Base-by-base conservation (phyloP, 1,284 basidiomycete species). In the Cronartium quercuum region DNA sequence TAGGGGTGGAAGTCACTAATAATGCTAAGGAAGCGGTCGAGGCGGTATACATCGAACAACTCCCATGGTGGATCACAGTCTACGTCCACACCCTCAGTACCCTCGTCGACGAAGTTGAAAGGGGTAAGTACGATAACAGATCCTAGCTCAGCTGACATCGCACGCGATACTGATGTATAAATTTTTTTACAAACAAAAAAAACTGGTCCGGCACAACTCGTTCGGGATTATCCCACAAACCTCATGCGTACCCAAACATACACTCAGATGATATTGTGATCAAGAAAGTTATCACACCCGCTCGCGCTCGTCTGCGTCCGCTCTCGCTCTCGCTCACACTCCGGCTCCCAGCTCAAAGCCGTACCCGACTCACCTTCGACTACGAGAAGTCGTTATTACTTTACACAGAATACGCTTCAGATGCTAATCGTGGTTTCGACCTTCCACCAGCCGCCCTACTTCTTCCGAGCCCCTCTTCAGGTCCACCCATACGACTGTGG, bases 331-430 rank as follows among this genome's bases (percentile, higher is more conserved):
- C 84, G 94, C 42, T 91, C 94, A 82, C 84, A 88, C 1, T 81
- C 85, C 37, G 81, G 98, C n/a, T 84, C 82, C 1, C 81, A 95
- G 85, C 91, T 2, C 83, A 84, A 29, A 85, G 85, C 73, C 88
- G 86, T 0, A 80, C 94, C 1, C 83, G 85, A 6, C 83, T 97
- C 67, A 85, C 84, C 18, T 86, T 95, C 80, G 89, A 91, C 55
- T 88, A 94, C 79, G 86, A 87, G 44, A 94, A 94, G 82, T 87
- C 89, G 2, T 95, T 94, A 81, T 84, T 99, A 71, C 88, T 90
- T 66, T 98, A 98, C 81, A 94, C 91, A 18, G 94, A 98, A 80
- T 95, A 98, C 81, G 91, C 90, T 15, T 94, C 95, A 0, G 95
- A 98, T 80, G 92, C 95, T 0, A 91, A 95, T 81, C 86, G 94